Evolutionary conservation across 2,329 filamentous ascomycete genomes (phyloP).

Genomic region (Colletotrichum truncatum): DNA sequence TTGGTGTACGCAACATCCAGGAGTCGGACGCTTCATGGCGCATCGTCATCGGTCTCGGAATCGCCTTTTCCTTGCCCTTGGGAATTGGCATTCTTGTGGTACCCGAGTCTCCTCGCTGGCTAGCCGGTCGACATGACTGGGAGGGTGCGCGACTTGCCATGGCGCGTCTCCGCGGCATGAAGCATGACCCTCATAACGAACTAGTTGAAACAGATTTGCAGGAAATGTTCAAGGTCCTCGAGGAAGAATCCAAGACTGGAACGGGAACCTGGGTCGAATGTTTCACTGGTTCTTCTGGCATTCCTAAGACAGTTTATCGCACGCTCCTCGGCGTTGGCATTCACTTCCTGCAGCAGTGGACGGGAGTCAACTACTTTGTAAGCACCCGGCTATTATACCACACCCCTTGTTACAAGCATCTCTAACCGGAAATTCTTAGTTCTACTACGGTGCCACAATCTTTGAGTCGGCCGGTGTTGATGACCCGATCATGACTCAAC

Average conservation of each 20-base stretch:
- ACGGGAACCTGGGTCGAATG: slow-evolving; percentile 66
- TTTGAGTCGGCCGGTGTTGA: slow-evolving; percentile 73
- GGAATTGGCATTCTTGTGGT: slow-evolving; percentile 61
- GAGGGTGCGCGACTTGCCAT: slow-evolving; percentile 59
- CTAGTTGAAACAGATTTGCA: slow-evolving; percentile 61
- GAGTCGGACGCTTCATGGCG: slow-evolving; percentile 63
- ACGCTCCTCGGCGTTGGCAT: slow-evolving; percentile 70
- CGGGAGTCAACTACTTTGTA: slow-evolving; percentile 46
- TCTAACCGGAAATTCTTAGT: slow-evolving; percentile 33
- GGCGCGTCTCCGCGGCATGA: slow-evolving; percentile 61
- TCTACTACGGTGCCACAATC: slow-evolving; percentile 74
- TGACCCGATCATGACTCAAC: slow-evolving; percentile 73
- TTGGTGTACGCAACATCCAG: slow-evolving; percentile 54
- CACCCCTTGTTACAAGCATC: neutral
- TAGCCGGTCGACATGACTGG: slow-evolving; percentile 57
- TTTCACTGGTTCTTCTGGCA: slow-evolving; percentile 61
- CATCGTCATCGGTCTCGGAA: slow-evolving; percentile 67
- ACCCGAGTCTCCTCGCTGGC: slow-evolving; percentile 67
- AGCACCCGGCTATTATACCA: no score
- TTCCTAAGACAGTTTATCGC: slow-evolving; percentile 70
- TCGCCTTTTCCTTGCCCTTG: slow-evolving; percentile 61
- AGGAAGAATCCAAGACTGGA: slow-evolving; percentile 53
- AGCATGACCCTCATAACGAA: slow-evolving; percentile 52
- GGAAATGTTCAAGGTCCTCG: slow-evolving; percentile 59
- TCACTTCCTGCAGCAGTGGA: slow-evolving; percentile 75